phyloP scores from a whole-genome alignment of 768 basidiomycete species.

The Leccinum aurantiacum region DNA sequence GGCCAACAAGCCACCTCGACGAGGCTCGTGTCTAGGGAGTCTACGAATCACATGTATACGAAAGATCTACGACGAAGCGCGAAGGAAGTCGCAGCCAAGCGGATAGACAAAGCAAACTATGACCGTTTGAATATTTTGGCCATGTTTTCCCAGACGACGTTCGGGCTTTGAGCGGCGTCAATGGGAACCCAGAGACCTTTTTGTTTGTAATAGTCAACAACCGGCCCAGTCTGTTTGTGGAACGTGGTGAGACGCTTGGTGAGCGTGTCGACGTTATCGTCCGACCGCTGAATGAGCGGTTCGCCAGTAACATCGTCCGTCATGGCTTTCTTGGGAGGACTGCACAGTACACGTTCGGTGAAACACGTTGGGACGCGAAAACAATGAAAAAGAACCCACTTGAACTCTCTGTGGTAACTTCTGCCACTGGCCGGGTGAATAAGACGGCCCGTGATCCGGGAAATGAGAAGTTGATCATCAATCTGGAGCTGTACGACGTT shows the following conservation, averaged over 20 bases:
- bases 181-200: constrained; percentile 88
- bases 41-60: constrained; percentile 28
- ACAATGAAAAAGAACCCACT: constrained; percentile 50
- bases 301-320: constrained; percentile 94
- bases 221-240: constrained; percentile 93
- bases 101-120: constrained; percentile 6
- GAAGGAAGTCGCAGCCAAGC: neutral
- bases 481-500: constrained; percentile 91
- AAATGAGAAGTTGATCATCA: constrained; percentile 93
- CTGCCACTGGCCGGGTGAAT: constrained; percentile 89
- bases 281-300: constrained; percentile 93
- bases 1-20: constrained; percentile 4
- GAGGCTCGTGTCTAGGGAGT: constrained; percentile 13
- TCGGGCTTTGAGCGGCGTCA: constrained; percentile 92
- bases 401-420: constrained; percentile 93
- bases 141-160: constrained; percentile 86
- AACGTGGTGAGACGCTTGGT: constrained; percentile 85
- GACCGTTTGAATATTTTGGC: constrained; percentile 56
- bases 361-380: constrained; percentile 5
- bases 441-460: constrained; percentile 94
- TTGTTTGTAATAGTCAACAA: constrained; percentile 92
- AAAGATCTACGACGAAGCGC: constrained; percentile 18
- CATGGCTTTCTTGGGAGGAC: constrained; percentile 96
- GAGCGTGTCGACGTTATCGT: constrained; percentile 96
- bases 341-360: constrained; percentile 34